Base-by-base conservation (phyloP, 345 rosid genomes). In the Physaria fendleri region DNA sequence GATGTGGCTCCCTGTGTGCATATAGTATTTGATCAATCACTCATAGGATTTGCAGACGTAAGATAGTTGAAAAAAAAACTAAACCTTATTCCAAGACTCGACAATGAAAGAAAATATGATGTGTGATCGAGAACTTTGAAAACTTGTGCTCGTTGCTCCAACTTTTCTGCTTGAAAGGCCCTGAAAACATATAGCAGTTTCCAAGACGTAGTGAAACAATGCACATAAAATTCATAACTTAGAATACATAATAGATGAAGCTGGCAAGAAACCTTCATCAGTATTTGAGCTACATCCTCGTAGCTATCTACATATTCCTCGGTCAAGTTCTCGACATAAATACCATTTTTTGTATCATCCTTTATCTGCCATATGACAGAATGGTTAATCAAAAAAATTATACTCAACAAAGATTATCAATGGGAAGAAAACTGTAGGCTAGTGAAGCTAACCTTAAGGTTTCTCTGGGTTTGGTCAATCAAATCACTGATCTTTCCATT, bases 91-190 rank as follows among this genome's bases (percentile, higher is more conserved):
- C 74, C 74, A 70, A 42, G 74, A 62, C 59, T 70, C 74, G 0
- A 70, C 56, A 47, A 70, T 48, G 64, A 70, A 70, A 56, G 71
- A 71, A 22, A 65, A 34, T 58, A 71, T 79, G 61, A 87, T 73
- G 50, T 93, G 99, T 20, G 99, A 93, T 66, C 97, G 79, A 44
- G 99, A 93, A 75, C 99, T 89, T 82, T 87, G 91, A 35, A 96
- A 89, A 72, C 91, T 89, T 43, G 85, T 67, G 72, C 89, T 83
- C 56, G 99, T 93, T 52, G 95, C 88, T 73, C 99, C 99, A 75
- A 93, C 94, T 74, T 89, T 93, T 69, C 88, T 85, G 67, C 75
- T 85, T 59, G 97, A 93, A 22, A 93, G 96, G 10, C 99, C 99
- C 99, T 89, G 52, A 51, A 56, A 63, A 70, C 32, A 20, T 18